These are phyloP conservation scores for Chrysanthemum lavandulifolium DNA, from an alignment of 129 eudicot species.

Conservation along the genomic window DNA sequence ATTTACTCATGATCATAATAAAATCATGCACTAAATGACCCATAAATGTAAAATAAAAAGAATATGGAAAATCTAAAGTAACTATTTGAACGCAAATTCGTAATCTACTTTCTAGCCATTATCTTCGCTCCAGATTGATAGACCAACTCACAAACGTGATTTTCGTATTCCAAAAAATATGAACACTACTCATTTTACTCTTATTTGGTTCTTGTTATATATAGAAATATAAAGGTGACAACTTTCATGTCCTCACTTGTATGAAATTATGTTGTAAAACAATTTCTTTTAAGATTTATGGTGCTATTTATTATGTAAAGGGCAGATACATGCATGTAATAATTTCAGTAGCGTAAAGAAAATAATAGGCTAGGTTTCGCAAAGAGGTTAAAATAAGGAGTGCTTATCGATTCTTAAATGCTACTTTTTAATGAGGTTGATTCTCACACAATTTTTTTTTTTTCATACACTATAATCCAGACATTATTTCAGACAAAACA, in stretches of 20 bases:
- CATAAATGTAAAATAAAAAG: constrained; percentile 21
- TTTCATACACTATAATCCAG: too few species aligned
- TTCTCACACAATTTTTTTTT: too few species aligned
- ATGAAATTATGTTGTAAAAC: not conserved
- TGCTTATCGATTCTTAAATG: too few species aligned
- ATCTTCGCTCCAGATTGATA: constrained; percentile 73
- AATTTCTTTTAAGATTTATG: too few species aligned
- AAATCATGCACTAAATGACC: constrained; percentile 20
- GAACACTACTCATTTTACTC: not conserved
- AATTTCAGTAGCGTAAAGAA: not conserved
- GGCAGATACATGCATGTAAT: not conserved
- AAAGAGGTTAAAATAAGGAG: too few species aligned
- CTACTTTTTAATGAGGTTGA: too few species aligned
- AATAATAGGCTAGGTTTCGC: too few species aligned
- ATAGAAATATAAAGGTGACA: constrained; percentile 18
- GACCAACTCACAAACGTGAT: constrained; percentile 47
- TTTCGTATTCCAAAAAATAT: not conserved
- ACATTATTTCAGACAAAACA: too few species aligned
- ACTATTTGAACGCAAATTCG: constrained; percentile 40
- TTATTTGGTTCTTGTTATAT: constrained; percentile 21
- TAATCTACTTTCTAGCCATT: constrained; percentile 52
- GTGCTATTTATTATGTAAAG: too few species aligned
- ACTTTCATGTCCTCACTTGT: constrained; percentile 8
- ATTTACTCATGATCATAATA: constrained; percentile 14
- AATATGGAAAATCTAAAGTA: constrained; percentile 58